Evolutionary conservation across 495 filamentous ascomycete genomes (phyloP).

Genomic region (Neurospora sp.): DNA sequence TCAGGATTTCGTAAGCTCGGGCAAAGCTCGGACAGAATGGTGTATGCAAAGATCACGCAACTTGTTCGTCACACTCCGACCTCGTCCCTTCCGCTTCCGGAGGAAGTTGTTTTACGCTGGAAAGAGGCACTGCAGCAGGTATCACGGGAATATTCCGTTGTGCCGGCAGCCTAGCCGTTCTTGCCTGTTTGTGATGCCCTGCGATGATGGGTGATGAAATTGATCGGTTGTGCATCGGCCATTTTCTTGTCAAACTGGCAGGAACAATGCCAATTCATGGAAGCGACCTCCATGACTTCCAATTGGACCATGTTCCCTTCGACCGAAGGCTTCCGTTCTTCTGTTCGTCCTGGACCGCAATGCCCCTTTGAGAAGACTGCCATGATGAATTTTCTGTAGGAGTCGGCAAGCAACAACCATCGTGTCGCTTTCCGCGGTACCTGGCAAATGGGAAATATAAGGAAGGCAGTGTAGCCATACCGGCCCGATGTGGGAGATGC

Average conservation of each 20-base stretch:
- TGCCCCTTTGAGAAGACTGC: neutral
- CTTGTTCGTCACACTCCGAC: neutral
- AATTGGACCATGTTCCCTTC: neutral
- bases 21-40: slow-evolving; percentile 5
- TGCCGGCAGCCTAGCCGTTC: neutral
- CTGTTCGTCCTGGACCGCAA: neutral
- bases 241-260: neutral
- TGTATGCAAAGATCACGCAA: slow-evolving; percentile 1
- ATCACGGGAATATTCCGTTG: slow-evolving; percentile 1
- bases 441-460: neutral
- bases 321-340: neutral
- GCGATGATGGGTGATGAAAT: neutral
- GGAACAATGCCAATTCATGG: neutral
- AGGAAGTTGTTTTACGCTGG: neutral
- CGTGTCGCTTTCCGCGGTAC: neutral
- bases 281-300: neutral
- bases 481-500: neutral
- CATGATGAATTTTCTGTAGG: neutral
- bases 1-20: neutral
- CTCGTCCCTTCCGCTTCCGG: neutral
- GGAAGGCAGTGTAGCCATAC: neutral
- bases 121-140: neutral
- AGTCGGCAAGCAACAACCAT: neutral
- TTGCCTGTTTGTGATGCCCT: slow-evolving; percentile 1
- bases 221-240: neutral